Evolutionary conservation across 1,284 basidiomycete species (phyloP).

Genomic region (Mycena citricolor): DNA sequence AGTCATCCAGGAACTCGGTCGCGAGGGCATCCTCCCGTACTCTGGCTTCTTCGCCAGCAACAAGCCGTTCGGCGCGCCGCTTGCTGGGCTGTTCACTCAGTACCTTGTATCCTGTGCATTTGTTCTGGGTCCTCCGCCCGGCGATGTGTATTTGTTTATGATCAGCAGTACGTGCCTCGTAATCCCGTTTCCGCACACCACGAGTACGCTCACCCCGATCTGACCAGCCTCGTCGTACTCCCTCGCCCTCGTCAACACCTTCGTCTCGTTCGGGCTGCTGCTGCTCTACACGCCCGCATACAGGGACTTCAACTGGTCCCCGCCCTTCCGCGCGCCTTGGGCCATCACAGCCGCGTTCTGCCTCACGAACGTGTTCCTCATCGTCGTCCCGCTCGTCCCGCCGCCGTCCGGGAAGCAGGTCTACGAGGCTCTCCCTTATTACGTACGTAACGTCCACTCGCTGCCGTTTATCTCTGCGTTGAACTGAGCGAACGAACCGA

Average conservation of each 20-base stretch:
- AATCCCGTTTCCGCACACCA: not conserved
- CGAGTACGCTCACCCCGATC: not conserved
- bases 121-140: constrained; percentile 53
- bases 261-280: constrained; percentile 61
- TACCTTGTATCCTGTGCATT: constrained; percentile 53
- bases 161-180: constrained; percentile 50
- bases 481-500: not conserved
- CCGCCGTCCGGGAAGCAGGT: constrained; percentile 48
- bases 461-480: constrained; percentile 5
- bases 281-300: constrained; percentile 51
- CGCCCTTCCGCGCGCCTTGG: constrained; percentile 59
- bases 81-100: constrained; percentile 57
- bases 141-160: constrained; percentile 69
- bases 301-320: constrained; percentile 52
- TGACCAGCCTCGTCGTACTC: constrained; percentile 54
- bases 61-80: constrained; percentile 60
- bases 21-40: constrained; percentile 64
- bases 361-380: constrained; percentile 61
- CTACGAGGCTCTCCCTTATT: constrained; percentile 63
- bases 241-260: constrained; percentile 51
- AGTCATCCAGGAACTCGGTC: constrained; percentile 72
- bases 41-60: constrained; percentile 63
- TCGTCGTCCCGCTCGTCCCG: constrained; percentile 58
- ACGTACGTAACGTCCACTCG: constrained; percentile 41
- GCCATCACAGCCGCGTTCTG: constrained; percentile 52